Base-by-base conservation (phyloP, 805 yeast genomes). In the Saccharomycodes ludwigii region DNA sequence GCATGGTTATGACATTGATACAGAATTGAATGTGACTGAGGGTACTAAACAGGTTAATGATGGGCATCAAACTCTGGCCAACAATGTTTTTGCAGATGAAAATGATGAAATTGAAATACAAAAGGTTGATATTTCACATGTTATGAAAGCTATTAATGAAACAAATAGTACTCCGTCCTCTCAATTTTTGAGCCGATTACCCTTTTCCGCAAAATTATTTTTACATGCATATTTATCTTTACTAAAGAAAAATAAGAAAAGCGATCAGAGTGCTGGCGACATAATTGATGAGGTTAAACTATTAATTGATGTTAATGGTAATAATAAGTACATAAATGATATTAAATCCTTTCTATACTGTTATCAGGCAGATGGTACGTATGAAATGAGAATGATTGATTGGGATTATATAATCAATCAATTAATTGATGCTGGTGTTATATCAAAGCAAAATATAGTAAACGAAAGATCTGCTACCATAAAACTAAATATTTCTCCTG, bases 71-170 rank as follows among this genome's bases (percentile, higher is more conserved):
- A 38, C 21, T 35, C 32, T 1, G 36, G 47, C 25, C 39, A 30
- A 29, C 4, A 35, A 30, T 16, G 31, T 10, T 8, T 7, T 24
- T 24, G 28, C 32, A 11, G 29, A 40, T 21, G 40, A 47, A 5
- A 17, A 12, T 2, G 58, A 53, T 12, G 56, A 47, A 1, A 52
- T 58, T 12, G 66, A 65, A 8, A 47, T 58, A 2, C 72, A 66
- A 37, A 58, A 68, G 4, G 86, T 85, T 5, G 71, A 71, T 20
- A 80, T 84, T 14, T 61, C 64, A 8, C 94, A 85, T 53, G 73
- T 88, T 13, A 72, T 79, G 52, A 69, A 66, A 41, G 95, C 95
- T 1, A 75, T 83, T 23, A 67, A 70, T 40, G 95, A 83, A 50
- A 70, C 93, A 0, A 73, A 83, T 5, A 69, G 68, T 36, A 74